Conservation (phyloP, 768 basidiomycete species). For the Crucibulum laeve region DNA sequence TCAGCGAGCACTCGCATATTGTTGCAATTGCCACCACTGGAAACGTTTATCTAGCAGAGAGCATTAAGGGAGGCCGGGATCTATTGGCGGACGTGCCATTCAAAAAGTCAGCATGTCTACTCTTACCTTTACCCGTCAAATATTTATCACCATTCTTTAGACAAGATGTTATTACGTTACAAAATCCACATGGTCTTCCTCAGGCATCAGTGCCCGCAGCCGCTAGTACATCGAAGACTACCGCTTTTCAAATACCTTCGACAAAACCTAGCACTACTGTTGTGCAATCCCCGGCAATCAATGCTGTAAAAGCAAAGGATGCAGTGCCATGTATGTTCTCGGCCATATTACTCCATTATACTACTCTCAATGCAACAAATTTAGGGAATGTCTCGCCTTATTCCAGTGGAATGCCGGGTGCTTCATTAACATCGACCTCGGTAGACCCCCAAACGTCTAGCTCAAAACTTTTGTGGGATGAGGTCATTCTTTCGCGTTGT, state of each 20-base stretch:
- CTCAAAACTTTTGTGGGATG: slow-evolving; percentile 92
- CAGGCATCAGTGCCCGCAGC: slow-evolving; percentile 39
- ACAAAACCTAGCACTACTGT: slow-evolving; percentile 27
- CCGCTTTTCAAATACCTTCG: slow-evolving; percentile 26
- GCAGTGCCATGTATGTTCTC: slow-evolving; percentile 61
- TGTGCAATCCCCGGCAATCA: slow-evolving; percentile 15
- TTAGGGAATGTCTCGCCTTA: slow-evolving; percentile 91
- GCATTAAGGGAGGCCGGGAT: slow-evolving; percentile 81
- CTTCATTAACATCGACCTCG: slow-evolving; percentile 91
- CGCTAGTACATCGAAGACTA: slow-evolving; percentile 22
- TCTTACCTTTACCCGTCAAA: not conserved
- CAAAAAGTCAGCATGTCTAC: slow-evolving; percentile 55
- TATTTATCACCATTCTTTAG: slow-evolving; percentile 30
- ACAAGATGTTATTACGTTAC: slow-evolving; percentile 88
- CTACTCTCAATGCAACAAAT: not conserved
- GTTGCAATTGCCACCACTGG: slow-evolving; percentile 87
- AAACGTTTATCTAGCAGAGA: slow-evolving; percentile 92
- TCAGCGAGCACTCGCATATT: slow-evolving; percentile 94
- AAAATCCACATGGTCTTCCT: slow-evolving; percentile 84
- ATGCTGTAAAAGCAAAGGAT: slow-evolving; percentile 46
- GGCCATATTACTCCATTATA: not conserved
- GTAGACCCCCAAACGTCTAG: slow-evolving; percentile 67
- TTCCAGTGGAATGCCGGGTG: slow-evolving; percentile 85
- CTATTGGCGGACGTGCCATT: slow-evolving; percentile 82
- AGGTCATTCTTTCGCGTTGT: slow-evolving; percentile 36